These are phyloP conservation scores for Calvatia gigantea DNA, from an alignment of 768 basidiomycete species.

Conservation along the genomic window DNA sequence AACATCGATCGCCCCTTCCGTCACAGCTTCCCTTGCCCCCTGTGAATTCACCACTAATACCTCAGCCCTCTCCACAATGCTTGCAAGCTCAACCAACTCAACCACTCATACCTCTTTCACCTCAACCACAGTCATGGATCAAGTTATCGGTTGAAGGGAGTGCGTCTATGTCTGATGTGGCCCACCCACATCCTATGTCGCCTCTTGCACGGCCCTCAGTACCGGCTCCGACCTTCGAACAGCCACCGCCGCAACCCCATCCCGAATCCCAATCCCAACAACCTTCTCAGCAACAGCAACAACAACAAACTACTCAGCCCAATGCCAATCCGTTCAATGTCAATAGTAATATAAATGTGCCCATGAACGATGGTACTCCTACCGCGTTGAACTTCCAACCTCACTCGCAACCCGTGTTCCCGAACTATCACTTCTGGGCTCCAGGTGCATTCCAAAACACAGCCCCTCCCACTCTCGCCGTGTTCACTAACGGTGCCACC, in stretches of 20 bases:
- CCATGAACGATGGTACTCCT: not conserved
- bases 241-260: not conserved
- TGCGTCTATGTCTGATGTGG: not conserved
- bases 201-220: not conserved
- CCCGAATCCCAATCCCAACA: not conserved
- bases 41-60: not conserved
- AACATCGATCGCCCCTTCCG: not conserved
- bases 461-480: not conserved
- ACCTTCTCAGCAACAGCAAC: not conserved
- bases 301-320: not conserved
- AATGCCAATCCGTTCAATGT: not conserved
- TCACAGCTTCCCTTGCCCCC: not conserved
- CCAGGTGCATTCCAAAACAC: not conserved
- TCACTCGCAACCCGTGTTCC: not conserved
- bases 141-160: not conserved
- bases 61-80: not conserved
- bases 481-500: not conserved
- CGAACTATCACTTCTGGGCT: constrained; percentile 1
- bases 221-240: not conserved
- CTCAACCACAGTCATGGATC: not conserved
- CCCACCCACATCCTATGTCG: not conserved
- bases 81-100: not conserved
- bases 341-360: no score
- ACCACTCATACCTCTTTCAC: not conserved
- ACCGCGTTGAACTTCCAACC: not conserved